These are phyloP conservation scores for Mikania micrantha DNA, from an alignment of 129 eudicot species.

Conservation along the genomic window DNA sequence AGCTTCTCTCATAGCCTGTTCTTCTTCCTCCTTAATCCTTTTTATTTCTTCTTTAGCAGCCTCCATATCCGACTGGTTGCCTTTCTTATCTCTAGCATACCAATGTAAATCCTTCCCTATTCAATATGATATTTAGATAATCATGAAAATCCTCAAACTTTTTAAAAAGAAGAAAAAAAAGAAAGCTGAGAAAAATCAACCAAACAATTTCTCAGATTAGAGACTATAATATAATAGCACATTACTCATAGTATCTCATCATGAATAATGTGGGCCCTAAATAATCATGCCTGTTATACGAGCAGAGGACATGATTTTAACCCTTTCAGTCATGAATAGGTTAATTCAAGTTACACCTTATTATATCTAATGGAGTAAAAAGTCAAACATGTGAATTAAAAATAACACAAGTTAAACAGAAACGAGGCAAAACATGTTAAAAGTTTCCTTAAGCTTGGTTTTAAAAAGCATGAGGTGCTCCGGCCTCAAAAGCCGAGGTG, in stretches of 20 bases:
- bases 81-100: slow-evolving; percentile 81
- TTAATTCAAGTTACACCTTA: not conserved
- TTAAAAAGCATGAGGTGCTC: no score
- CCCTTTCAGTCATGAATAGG: not conserved
- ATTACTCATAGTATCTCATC: not conserved
- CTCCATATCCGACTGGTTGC: slow-evolving; percentile 38
- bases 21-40: slow-evolving; percentile 96
- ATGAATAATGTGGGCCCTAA: not conserved
- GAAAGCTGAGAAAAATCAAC: not conserved
- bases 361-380: not conserved
- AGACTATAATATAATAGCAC: not conserved
- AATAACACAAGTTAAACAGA: not conserved
- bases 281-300: not conserved
- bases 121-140: not conserved
- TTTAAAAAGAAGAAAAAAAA: not conserved
- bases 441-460: no score
- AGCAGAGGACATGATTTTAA: not conserved
- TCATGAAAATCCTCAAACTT: not conserved
- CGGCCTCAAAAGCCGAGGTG: no score
- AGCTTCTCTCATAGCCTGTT: slow-evolving; percentile 97
- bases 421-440: not conserved
- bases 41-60: slow-evolving; percentile 86
- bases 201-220: not conserved
- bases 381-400: not conserved
- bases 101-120: slow-evolving; percentile 93